Conservation (phyloP, 192 early-diverging fungal species). For the Rhizoclosmatium globosum region DNA sequence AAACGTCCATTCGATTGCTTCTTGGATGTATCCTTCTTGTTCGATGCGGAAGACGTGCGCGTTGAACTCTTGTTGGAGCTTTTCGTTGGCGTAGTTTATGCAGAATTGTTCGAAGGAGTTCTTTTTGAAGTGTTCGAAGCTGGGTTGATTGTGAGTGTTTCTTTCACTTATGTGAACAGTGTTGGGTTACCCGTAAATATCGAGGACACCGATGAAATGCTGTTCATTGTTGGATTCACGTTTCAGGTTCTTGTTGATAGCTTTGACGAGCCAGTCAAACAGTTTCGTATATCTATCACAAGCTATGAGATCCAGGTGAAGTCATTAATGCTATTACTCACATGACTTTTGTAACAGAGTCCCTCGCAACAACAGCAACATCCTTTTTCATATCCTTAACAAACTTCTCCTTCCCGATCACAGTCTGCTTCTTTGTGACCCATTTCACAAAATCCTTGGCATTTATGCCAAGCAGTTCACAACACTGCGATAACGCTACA, state of each 20-base stretch:
- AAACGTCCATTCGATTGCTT: constrained; percentile 56
- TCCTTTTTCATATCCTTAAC: constrained; percentile 68
- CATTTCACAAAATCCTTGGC: constrained; percentile 65
- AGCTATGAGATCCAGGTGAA: not conserved
- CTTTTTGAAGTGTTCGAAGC: constrained; percentile 69
- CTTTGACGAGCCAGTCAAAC: constrained; percentile 89
- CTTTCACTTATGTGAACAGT: not conserved
- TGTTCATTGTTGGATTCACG: constrained; percentile 49
- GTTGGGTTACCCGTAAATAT: constrained; percentile 78
- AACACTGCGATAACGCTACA: constrained; percentile 5
- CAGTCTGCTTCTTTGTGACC: constrained; percentile 82
- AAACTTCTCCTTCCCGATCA: constrained; percentile 64
- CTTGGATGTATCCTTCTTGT: constrained; percentile 90
- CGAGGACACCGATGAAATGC: constrained; percentile 89
- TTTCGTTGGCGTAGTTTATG: constrained; percentile 91
- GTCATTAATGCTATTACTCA: constrained; percentile 61
- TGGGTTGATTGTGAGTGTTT: constrained; percentile 73
- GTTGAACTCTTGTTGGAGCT: constrained; percentile 95
- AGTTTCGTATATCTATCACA: constrained; percentile 81
- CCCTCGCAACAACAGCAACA: constrained; percentile 74
- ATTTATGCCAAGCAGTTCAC: constrained; percentile 25
- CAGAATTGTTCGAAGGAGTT: constrained; percentile 96
- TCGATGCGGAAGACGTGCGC: constrained; percentile 94
- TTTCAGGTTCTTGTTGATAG: constrained; percentile 76
- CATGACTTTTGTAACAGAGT: constrained; percentile 90